Base-by-base conservation (phyloP, 305 asterid genomes). In the Ilex paraguariensis region DNA sequence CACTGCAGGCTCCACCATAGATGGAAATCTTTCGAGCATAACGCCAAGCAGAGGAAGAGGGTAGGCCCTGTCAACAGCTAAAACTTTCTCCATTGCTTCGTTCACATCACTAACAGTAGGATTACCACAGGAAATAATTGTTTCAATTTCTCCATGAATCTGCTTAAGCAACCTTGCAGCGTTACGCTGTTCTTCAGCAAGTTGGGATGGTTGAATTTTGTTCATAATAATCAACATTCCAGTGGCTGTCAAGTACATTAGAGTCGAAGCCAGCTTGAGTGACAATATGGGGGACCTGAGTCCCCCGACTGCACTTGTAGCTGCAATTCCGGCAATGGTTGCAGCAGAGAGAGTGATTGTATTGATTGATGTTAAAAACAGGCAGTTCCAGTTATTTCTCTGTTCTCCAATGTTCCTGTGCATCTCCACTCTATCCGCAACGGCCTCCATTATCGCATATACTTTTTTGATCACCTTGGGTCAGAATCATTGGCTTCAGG, bases 161-260 rank as follows among this genome's bases (percentile, higher is more conserved):
- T 81, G 86, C 60, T 76, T 68, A 77, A 86, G 79, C 64, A 83
- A 57, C 69, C 90, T 76, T 9, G 63, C 45, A 0, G 85, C 86
- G 56, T 81, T 86, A 48, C 95, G 42, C 13, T 86, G 95, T 39
- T 86, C 95, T 56, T 86, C 95, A 2, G 81, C 86, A 0, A 86
- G 79, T 73, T 86, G 94, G n/a, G 85, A 81, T 0, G 90, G 88
- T 70, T 85, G 93, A 28, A 82, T 82, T 51, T 77, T 82, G 10
- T 85, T 85, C 81, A 85, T 62, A 6, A 82, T 36, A 1, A 73
- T 59, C 7, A 85, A 73, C 84, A 85, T 71, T 13, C 84, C 87
- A 2, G 90, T 70, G 0, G 87, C 86, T 15, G 82, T 84, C 52
- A 75, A 0, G 84, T 21, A 21, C 28, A 21, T 21, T 21, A 21